phyloP scores from a whole-genome alignment of 139 green algal species.

The Diplosphaera chodatii region DNA sequence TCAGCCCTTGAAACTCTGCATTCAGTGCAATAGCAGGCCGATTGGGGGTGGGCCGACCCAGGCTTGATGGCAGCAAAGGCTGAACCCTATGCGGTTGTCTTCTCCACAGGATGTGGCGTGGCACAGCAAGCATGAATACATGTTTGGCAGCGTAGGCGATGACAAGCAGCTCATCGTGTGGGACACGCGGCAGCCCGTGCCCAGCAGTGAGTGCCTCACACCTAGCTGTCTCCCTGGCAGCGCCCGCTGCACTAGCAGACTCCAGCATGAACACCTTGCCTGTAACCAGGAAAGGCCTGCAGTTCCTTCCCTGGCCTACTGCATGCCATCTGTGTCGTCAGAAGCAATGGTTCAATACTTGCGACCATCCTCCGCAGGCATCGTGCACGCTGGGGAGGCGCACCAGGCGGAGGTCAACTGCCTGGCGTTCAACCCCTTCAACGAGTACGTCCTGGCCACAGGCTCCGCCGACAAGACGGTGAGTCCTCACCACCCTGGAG shows the following conservation, averaged over 20 bases:
- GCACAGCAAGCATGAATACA: conserved; percentile 81
- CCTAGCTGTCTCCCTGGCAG: not conserved
- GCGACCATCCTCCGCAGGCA: too few relatives aligned
- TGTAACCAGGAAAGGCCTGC: too few relatives aligned
- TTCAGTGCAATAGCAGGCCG: too few relatives aligned
- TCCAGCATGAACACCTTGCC: too few relatives aligned
- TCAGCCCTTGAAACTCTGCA: too few relatives aligned
- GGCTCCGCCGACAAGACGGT: conserved; percentile 94
- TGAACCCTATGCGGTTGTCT: too few relatives aligned
- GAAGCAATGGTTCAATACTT: too few relatives aligned
- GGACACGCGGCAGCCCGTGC: conserved; percentile 71
- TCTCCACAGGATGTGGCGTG: conserved; percentile 90
- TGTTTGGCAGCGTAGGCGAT: conserved; percentile 96
- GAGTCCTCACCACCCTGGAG: conserved; percentile 2
- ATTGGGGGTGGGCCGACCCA: too few relatives aligned
- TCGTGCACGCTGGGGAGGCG: conserved; percentile 45
- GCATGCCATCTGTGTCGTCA: too few relatives aligned
- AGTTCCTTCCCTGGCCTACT: too few relatives aligned
- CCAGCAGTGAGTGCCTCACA: not conserved
- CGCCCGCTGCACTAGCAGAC: too few relatives aligned
- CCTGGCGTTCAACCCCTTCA: conserved; percentile 97
- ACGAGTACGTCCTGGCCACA: conserved; percentile 93
- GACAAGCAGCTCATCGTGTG: conserved; percentile 94
- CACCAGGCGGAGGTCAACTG: conserved; percentile 97
- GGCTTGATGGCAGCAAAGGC: too few relatives aligned